These are phyloP conservation scores for Rhodotorula mucilaginosa DNA, from an alignment of 1,284 basidiomycete genomes.

Conservation along the genomic window DNA sequence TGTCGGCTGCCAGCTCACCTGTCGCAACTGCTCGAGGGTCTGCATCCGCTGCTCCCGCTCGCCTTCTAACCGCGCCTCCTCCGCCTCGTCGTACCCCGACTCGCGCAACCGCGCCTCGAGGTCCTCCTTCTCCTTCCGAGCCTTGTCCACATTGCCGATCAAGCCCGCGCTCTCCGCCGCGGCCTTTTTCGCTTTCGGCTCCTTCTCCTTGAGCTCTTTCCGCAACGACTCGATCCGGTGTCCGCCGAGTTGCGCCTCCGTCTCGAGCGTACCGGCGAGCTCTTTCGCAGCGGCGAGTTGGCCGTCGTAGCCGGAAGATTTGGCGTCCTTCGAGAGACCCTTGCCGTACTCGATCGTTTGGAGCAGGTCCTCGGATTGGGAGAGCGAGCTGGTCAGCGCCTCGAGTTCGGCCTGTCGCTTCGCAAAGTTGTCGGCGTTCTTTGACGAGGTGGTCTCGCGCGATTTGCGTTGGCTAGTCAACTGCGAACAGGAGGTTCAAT, in stretches of 20 bases:
- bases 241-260: constrained; percentile 82
- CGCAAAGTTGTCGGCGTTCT: constrained; percentile 55
- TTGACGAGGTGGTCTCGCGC: constrained; percentile 61
- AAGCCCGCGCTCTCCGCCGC: constrained; percentile 76
- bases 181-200: constrained; percentile 77
- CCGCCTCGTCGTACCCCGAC: constrained; percentile 76
- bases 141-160: constrained; percentile 63
- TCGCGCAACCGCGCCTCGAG: constrained; percentile 59
- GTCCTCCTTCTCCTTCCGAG: constrained; percentile 63
- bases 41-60: constrained; percentile 45
- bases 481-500: constrained; percentile 12
- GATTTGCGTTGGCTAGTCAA: constrained; percentile 34
- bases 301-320: constrained; percentile 88
- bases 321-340: constrained; percentile 61
- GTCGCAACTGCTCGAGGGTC: constrained; percentile 12
- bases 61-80: constrained; percentile 66
- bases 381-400: constrained; percentile 63
- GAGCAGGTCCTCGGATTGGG: constrained; percentile 84
- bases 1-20: constrained; percentile 53
- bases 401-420: constrained; percentile 62
- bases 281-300: constrained; percentile 86
- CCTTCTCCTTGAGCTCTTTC: constrained; percentile 75
- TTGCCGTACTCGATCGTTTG: constrained; percentile 93
- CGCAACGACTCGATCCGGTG: constrained; percentile 74
- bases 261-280: constrained; percentile 68